Evolutionary conservation across 106 monocot species (phyloP), one percentile per base, ranked within the genome.

Genomic region (Acorus calamus): DNA sequence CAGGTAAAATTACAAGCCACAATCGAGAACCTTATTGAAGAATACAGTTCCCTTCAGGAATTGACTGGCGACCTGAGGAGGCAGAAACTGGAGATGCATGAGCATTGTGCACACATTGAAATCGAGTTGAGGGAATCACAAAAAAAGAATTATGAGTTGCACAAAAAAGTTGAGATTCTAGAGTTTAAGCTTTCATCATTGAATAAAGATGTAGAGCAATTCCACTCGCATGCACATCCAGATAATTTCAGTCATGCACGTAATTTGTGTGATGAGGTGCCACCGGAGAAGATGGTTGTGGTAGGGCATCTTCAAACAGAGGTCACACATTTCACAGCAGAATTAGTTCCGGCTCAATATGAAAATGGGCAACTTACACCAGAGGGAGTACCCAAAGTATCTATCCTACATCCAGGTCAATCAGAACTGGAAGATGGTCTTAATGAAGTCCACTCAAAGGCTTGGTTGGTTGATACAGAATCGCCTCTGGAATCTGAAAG

Each of bases 21-120:
- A 14, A 55, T 63, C 69, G 89, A 94, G 72, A 82, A 68, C 57
- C 71, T 89, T 42, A 80, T 76, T 60, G 89, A 86, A 71, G 94
- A 94, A 63, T 84, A 77, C 48, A 80, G 28, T 52, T 89, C 81
- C 28, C 79, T 94, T 44, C 84, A 89, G 57, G 80, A 76, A 59
- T 46, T 78, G 66, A 78, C 65, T 73, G 76, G 62, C 45, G 79
- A 84, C 72, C 54, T 94, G 44, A 75, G 65, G 67, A 84, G 61
- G 60, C 77, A 94, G 63, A 94, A 94, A 48, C 61, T 89, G 68
- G 83, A 94, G 62, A 57, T 94, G 79, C 86, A 84, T 77, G 86
- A 77, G 11, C 75, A 46, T 13, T 79, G 68, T 74, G 62, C 82
- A 53, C 66, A 70, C 42, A 65, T 89, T 50, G 84, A 84, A 66